Conservation (phyloP, 345 rosid genomes). For the Dipteronia sinensis region DNA sequence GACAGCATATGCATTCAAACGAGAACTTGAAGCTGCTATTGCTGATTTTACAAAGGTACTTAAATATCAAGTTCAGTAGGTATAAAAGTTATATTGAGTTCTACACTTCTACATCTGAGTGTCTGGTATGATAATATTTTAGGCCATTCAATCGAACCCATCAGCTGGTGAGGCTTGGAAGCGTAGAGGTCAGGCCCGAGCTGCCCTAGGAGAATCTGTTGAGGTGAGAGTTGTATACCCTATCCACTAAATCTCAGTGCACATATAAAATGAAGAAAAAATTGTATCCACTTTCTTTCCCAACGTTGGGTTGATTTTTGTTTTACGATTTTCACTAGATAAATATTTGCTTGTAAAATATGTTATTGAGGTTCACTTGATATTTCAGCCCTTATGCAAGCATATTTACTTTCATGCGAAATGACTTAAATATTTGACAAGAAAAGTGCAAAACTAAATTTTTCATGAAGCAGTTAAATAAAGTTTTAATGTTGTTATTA, state of each 20-base stretch:
- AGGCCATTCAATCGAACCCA: slow-evolving; percentile 91
- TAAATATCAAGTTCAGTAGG: background rate
- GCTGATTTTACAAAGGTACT: slow-evolving; percentile 88
- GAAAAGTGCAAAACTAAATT: slow-evolving; percentile 5
- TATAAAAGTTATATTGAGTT: background rate
- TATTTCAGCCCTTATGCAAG: slow-evolving; percentile 17
- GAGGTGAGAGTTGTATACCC: slow-evolving; percentile 54
- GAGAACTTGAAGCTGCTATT: slow-evolving; percentile 86
- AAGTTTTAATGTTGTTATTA: slow-evolving; percentile 19
- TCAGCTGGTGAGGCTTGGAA: slow-evolving; percentile 99
- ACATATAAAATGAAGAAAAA: slow-evolving; percentile 5
- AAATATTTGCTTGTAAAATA: background rate
- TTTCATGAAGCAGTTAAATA: slow-evolving; percentile 11
- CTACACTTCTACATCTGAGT: slow-evolving; percentile 18
- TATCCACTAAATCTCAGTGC: slow-evolving; percentile 14
- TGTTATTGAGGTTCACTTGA: slow-evolving; percentile 8
- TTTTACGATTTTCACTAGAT: background rate
- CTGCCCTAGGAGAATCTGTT: slow-evolving; percentile 83
- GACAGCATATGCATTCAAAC: slow-evolving; percentile 91
- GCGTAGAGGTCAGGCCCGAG: slow-evolving; percentile 97
- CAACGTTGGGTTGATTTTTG: slow-evolving; percentile 12
- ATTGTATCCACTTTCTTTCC: slow-evolving; percentile 8
- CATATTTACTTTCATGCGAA: background rate
- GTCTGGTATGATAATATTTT: slow-evolving; percentile 21
- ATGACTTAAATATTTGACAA: slow-evolving; percentile 10